Conservation (phyloP, 805 yeast genomes). For the Komagataella ulmi region DNA sequence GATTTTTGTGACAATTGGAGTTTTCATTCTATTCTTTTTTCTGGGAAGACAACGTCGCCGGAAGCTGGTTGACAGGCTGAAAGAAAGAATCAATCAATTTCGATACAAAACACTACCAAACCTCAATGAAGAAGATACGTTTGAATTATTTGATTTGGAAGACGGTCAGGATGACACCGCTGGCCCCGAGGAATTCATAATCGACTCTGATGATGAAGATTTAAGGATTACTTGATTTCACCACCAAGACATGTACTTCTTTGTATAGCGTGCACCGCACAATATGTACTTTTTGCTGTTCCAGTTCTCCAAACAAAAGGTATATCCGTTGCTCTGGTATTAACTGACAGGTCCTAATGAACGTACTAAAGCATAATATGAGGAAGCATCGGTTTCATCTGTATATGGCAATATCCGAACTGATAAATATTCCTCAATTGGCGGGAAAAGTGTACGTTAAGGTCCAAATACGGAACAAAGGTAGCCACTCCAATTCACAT, state of each 20-base stretch:
- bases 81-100: background rate
- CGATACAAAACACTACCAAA: background rate
- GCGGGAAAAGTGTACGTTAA: constrained; percentile 56
- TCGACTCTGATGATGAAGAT: background rate
- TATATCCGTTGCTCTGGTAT: background rate
- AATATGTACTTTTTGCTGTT: background rate
- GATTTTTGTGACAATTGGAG: background rate
- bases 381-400: constrained; percentile 37
- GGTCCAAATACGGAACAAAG: constrained; percentile 9
- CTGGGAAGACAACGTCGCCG: background rate
- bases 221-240: background rate
- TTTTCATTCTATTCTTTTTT: background rate
- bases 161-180: background rate
- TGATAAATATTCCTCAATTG: constrained; percentile 76
- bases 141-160: background rate
- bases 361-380: constrained; percentile 1
- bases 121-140: background rate
- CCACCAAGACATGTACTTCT: background rate
- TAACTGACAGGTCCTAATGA: background rate
- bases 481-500: constrained; percentile 2
- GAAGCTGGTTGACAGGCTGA: background rate
- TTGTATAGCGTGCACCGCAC: background rate
- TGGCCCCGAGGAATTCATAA: background rate
- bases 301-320: background rate
- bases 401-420: constrained; percentile 44